A percentile compares a stretch with the other conserved stretches of the same genome.
Conservation (phyloP, 257 asterid genomes). For the Gentiana straminea region DNA sequence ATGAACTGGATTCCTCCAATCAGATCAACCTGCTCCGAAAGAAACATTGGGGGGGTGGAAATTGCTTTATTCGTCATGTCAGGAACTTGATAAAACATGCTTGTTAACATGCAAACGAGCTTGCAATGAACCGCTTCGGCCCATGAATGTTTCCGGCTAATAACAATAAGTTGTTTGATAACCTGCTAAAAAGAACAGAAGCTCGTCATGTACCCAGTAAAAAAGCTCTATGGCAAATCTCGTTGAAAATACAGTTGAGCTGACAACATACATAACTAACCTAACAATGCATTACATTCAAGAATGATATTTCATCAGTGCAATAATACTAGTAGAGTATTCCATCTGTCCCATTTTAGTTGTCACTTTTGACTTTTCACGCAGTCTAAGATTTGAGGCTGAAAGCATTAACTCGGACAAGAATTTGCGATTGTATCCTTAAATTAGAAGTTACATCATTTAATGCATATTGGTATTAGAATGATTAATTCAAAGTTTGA, state of each 20-base stretch:
- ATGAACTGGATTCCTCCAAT: slow-evolving; percentile 93
- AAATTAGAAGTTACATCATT: no score
- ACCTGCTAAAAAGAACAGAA: slow-evolving; percentile 40
- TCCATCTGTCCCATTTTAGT: no score
- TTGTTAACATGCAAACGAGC: slow-evolving; percentile 88
- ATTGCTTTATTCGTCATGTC: slow-evolving; percentile 55
- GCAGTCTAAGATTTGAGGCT: no score
- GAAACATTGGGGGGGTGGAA: slow-evolving; percentile 60
- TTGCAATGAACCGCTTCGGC: slow-evolving; percentile 93
- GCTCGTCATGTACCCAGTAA: not conserved
- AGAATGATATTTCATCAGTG: not conserved
- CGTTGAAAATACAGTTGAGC: not conserved
- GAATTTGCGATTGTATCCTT: no score
- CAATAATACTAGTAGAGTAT: not conserved
- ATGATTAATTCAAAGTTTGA: no score
- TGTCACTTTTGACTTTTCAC: no score
- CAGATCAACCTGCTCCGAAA: slow-evolving; percentile 79
- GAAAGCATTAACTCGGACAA: no score
- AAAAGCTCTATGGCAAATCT: not conserved
- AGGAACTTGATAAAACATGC: slow-evolving; percentile 76
- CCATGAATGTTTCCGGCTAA: slow-evolving; percentile 88
- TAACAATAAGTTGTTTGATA: slow-evolving; percentile 64
- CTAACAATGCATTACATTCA: not conserved
- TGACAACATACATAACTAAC: not conserved
- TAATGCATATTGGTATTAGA: no score